phyloP scores from a whole-genome alignment of 129 eudicot genomes.

The Centella asiatica region DNA sequence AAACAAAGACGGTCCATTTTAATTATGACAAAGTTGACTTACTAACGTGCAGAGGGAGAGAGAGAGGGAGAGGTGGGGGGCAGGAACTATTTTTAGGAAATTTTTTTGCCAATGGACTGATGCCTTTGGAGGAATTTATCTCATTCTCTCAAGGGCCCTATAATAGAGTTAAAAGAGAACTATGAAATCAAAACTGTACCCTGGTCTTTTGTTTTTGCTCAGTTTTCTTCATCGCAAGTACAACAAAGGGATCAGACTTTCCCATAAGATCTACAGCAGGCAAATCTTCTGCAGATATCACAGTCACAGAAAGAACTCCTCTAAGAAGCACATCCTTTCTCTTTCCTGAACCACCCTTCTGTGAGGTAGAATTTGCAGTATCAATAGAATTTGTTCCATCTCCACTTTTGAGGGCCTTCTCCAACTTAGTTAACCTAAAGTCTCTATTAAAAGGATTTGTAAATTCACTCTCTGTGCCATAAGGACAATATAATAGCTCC shows the following conservation, averaged over 20 bases:
- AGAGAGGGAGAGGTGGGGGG: too few relatives aligned
- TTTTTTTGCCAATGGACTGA: neutral
- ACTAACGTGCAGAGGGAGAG: too few relatives aligned
- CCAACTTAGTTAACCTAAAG: conserved; percentile 64
- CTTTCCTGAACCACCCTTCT: conserved; percentile 20
- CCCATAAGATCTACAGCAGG: conserved; percentile 76
- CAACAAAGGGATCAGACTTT: conserved; percentile 92
- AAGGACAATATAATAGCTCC: conserved; percentile 88
- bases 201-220: conserved; percentile 71
- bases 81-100: too few relatives aligned
- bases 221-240: conserved; percentile 65
- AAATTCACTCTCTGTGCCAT: conserved; percentile 44
- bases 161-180: neutral
- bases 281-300: conserved; percentile 69
- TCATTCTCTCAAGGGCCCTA: neutral
- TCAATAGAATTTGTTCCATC: conserved; percentile 29
- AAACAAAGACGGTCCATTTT: too few relatives aligned
- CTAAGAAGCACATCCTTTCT: conserved; percentile 68
- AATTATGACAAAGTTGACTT: too few relatives aligned
- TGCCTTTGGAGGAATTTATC: neutral
- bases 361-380: conserved; percentile 24
- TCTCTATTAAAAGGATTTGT: conserved; percentile 44
- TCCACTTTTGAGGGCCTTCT: conserved; percentile 58
- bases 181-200: conserved; percentile 28
- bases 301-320: conserved; percentile 96